These are phyloP conservation scores for Dryas integrifolia DNA, from an alignment of 331 rosid species.

Conservation along the genomic window DNA sequence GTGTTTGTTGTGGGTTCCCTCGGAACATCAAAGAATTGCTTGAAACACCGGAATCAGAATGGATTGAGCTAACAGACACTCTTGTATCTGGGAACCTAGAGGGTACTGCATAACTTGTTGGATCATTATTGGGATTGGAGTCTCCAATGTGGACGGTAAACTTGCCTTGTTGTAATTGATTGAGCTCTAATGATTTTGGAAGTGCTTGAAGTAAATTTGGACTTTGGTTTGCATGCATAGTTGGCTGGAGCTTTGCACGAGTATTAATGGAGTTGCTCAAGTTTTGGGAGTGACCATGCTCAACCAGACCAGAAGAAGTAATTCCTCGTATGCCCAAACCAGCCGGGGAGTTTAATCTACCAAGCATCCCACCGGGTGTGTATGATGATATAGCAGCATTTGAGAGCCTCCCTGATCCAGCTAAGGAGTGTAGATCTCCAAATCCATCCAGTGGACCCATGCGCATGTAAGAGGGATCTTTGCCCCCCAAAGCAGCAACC, in stretches of 20 bases:
- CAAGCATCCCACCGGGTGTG: slow-evolving; percentile 47
- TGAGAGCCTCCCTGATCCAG: slow-evolving; percentile 55
- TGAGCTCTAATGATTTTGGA: slow-evolving; percentile 48
- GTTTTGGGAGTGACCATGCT: slow-evolving; percentile 51
- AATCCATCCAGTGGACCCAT: slow-evolving; percentile 53
- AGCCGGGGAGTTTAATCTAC: slow-evolving; percentile 62
- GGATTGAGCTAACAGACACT: slow-evolving; percentile 36
- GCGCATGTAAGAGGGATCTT: slow-evolving; percentile 46
- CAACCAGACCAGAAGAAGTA: slow-evolving; percentile 49
- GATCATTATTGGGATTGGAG: slow-evolving; percentile 38
- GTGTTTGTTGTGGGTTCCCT: slow-evolving; percentile 48
- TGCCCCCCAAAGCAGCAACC: slow-evolving; percentile 53
- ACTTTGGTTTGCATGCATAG: slow-evolving; percentile 49
- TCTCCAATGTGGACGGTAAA: slow-evolving; percentile 39
- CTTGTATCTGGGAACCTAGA: slow-evolving; percentile 43
- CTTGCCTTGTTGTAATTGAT: slow-evolving; percentile 52
- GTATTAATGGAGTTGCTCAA: slow-evolving; percentile 38
- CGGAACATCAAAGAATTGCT: slow-evolving; percentile 43
- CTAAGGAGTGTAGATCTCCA: slow-evolving; percentile 44
- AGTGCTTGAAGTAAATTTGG: slow-evolving; percentile 44
- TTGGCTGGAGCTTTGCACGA: slow-evolving; percentile 42
- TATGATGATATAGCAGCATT: slow-evolving; percentile 47
- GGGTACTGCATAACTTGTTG: slow-evolving; percentile 41
- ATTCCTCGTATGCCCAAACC: slow-evolving; percentile 55
- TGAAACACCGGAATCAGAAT: slow-evolving; percentile 34